These are phyloP conservation scores for Fagopyrum tataricum DNA, from an alignment of 148 eudicot genomes.

Conservation along the genomic window DNA sequence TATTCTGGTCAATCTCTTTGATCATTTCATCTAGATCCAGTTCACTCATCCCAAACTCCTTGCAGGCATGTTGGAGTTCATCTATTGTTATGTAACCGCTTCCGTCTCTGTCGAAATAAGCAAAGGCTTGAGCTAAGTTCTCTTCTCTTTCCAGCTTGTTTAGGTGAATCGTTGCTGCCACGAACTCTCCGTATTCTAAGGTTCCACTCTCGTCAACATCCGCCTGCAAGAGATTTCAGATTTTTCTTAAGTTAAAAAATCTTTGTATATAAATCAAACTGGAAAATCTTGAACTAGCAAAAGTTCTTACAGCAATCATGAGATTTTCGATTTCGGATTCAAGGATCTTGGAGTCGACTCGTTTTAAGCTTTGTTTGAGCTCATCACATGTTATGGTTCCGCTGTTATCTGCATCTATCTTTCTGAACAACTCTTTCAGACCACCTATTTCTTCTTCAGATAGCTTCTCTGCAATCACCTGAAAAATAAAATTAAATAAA, in stretches of 20 bases:
- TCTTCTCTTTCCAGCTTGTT: constrained; percentile 88
- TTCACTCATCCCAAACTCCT: constrained; percentile 60
- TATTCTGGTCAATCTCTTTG: constrained; percentile 70
- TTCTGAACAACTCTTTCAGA: constrained; percentile 64
- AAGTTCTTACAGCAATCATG: constrained; percentile 67
- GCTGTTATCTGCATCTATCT: constrained; percentile 67
- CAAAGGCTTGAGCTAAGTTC: constrained; percentile 66
- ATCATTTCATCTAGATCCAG: constrained; percentile 63
- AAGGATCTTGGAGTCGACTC: constrained; percentile 66
- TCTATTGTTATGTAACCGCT: constrained; percentile 85
- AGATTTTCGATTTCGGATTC: constrained; percentile 73
- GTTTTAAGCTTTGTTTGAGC: constrained; percentile 59
- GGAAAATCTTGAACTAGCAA: neutral
- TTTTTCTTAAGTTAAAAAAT: neutral
- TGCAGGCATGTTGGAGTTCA: constrained; percentile 84
- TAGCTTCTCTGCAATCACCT: constrained; percentile 87
- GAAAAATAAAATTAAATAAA: constrained; percentile 13
- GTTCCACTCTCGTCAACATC: constrained; percentile 81
- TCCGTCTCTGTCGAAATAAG: constrained; percentile 83
- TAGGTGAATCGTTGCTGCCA: constrained; percentile 84
- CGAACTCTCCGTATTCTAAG: constrained; percentile 76
- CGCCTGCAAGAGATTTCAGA: constrained; percentile 38
- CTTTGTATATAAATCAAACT: neutral
- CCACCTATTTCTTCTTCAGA: constrained; percentile 96
- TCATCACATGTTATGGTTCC: constrained; percentile 83